Evolutionary conservation across 768 basidiomycete genomes (phyloP).

Genomic region (Podaxis rugospora): DNA sequence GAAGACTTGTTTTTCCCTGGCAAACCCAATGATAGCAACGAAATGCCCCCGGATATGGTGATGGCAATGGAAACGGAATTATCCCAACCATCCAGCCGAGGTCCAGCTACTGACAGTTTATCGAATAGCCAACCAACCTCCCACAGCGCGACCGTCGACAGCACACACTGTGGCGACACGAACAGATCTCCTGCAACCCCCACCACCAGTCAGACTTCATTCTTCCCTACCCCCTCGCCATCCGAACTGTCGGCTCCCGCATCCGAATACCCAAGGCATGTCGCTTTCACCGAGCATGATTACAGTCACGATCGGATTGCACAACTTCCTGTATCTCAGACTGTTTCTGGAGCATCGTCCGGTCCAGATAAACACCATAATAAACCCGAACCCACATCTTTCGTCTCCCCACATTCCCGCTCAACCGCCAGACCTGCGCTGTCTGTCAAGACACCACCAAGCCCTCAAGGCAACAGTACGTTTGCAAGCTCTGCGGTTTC

Average conservation of each 20-base stretch:
- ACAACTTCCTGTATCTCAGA: neutral
- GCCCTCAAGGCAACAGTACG: constrained; percentile 3
- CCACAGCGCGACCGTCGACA: neutral
- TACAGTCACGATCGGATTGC: neutral
- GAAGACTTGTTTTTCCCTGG: constrained; percentile 76
- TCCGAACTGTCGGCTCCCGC: neutral
- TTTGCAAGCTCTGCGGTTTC: constrained; percentile 23
- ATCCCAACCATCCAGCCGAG: neutral
- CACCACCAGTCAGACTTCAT: neutral
- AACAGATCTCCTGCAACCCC: neutral
- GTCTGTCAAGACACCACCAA: constrained; percentile 17
- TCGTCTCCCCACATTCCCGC: constrained; percentile 14
- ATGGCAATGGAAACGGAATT: neutral
- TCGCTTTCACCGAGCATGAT: neutral
- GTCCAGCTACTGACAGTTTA: neutral
- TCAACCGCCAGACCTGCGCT: constrained; percentile 17
- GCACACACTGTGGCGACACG: neutral
- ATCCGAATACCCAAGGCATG: neutral
- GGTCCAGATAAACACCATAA: no score
- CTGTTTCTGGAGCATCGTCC: neutral
- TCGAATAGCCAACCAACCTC: neutral
- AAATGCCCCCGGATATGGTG: constrained; percentile 15
- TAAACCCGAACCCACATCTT: neutral
- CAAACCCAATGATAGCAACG: constrained; percentile 32
- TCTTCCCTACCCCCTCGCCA: neutral